phyloP scores from a whole-genome alignment of 176 grass and related monocot species.

The Secale cereale region DNA sequence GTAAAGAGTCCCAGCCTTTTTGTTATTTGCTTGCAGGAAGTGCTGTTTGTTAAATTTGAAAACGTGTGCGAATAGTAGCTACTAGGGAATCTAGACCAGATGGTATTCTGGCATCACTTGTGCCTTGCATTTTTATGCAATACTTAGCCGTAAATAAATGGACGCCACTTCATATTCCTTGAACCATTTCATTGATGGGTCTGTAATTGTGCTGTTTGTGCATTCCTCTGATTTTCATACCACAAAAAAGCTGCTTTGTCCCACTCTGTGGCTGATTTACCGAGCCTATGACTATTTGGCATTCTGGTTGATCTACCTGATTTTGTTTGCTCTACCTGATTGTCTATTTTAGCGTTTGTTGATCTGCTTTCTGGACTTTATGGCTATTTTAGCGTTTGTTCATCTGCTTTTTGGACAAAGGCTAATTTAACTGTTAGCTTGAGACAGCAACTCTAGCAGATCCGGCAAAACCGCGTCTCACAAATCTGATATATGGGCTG shows the following conservation, averaged over 20 bases:
- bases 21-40: conserved; percentile 24
- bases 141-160: conserved; percentile 30
- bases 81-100: neutral
- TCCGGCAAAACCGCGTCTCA: too few relatives aligned
- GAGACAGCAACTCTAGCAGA: too few relatives aligned
- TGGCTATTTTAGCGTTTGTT: too few relatives aligned
- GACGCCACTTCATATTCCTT: neutral
- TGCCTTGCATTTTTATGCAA: conserved; percentile 14
- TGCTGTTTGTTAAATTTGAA: conserved; percentile 34
- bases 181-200: neutral
- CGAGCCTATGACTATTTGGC: too few relatives aligned
- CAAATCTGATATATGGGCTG: too few relatives aligned
- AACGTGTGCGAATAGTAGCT: neutral
- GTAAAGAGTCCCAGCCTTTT: conserved; percentile 44
- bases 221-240: neutral
- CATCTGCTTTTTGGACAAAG: too few relatives aligned
- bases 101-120: conserved; percentile 27
- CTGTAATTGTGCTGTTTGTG: neutral
- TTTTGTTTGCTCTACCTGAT: too few relatives aligned
- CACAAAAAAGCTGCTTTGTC: neutral
- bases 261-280: neutral
- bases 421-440: too few relatives aligned
- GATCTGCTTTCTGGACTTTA: too few relatives aligned
- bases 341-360: too few relatives aligned
- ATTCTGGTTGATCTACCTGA: too few relatives aligned